Evolutionary conservation across 495 filamentous ascomycete genomes (phyloP).

Genomic region (Penicillium diatomitis): DNA sequence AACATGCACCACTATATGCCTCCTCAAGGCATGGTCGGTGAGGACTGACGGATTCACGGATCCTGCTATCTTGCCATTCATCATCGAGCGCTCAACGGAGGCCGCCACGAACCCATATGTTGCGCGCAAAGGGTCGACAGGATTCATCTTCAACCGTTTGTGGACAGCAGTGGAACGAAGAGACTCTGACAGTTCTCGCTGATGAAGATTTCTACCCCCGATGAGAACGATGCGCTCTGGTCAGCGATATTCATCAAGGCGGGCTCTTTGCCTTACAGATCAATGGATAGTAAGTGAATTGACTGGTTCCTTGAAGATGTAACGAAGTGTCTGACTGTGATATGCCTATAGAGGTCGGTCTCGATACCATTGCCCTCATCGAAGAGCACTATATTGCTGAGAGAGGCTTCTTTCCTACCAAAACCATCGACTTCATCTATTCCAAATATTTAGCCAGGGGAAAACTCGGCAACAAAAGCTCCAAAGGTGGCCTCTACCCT

Average conservation of each 20-base stretch:
- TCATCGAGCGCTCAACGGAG: constrained; percentile 28
- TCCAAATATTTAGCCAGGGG: constrained; percentile 33
- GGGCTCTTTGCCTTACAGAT: constrained; percentile 15
- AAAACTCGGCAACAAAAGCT: constrained; percentile 19
- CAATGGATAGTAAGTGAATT: constrained; percentile 23
- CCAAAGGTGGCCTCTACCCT: constrained; percentile 21
- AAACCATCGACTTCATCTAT: constrained; percentile 31
- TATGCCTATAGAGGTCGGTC: constrained; percentile 28
- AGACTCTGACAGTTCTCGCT: constrained; percentile 34
- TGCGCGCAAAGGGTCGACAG: constrained; percentile 35
- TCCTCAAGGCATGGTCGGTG: constrained; percentile 32
- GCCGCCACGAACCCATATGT: constrained; percentile 32
- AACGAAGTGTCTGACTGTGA: not conserved
- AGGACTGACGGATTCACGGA: constrained; percentile 41
- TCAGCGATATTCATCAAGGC: constrained; percentile 28
- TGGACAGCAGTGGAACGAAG: constrained; percentile 47
- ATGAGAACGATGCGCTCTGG: constrained; percentile 38
- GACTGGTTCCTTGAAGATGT: not conserved
- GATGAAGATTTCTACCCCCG: constrained; percentile 37
- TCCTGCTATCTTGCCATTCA: constrained; percentile 33
- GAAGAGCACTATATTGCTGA: constrained; percentile 37
- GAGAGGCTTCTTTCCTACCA: constrained; percentile 25
- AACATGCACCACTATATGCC: constrained; percentile 46
- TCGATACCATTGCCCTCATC: constrained; percentile 43
- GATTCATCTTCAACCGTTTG: constrained; percentile 44